Percentiles rank a stretch among this genome's conserved stretches.
These are phyloP conservation scores for Dactylonectria macrodidyma DNA, from an alignment of 2,329 filamentous ascomycete genomes.

Conservation along the genomic window DNA sequence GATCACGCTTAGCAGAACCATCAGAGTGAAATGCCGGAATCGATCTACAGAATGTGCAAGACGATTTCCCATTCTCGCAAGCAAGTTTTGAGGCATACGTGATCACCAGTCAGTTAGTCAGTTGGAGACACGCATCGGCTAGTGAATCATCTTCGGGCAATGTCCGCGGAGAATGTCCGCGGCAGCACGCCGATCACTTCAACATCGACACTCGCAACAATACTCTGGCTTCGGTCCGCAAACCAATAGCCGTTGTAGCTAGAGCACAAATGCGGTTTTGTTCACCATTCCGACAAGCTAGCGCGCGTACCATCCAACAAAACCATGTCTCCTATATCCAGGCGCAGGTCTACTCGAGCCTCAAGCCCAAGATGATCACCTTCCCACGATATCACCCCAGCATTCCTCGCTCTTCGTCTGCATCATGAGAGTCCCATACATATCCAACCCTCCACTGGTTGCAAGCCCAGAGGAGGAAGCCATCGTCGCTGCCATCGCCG, in stretches of 20 bases:
- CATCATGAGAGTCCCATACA: slow-evolving; percentile 78
- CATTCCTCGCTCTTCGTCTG: background rate
- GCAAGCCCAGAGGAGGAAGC: slow-evolving; percentile 63
- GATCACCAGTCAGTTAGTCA: background rate
- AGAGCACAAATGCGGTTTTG: background rate
- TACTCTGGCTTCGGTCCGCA: background rate
- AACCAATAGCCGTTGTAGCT: background rate
- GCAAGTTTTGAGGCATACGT: background rate
- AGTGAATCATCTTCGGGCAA: background rate
- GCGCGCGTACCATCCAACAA: background rate
- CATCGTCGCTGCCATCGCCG: slow-evolving; percentile 74
- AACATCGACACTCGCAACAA: background rate
- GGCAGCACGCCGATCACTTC: background rate
- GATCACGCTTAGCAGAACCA: background rate
- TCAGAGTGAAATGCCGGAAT: background rate
- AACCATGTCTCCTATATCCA: background rate
- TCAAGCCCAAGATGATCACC: background rate
- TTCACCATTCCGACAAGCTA: background rate
- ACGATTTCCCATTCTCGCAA: background rate
- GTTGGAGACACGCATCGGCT: background rate
- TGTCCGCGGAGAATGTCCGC: background rate
- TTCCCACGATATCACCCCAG: background rate
- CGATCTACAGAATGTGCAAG: background rate
- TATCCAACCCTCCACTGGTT: slow-evolving; percentile 64
- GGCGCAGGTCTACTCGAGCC: background rate